Conservation (phyloP, 106 monocot genomes). For the Cymbidium sinense region DNA sequence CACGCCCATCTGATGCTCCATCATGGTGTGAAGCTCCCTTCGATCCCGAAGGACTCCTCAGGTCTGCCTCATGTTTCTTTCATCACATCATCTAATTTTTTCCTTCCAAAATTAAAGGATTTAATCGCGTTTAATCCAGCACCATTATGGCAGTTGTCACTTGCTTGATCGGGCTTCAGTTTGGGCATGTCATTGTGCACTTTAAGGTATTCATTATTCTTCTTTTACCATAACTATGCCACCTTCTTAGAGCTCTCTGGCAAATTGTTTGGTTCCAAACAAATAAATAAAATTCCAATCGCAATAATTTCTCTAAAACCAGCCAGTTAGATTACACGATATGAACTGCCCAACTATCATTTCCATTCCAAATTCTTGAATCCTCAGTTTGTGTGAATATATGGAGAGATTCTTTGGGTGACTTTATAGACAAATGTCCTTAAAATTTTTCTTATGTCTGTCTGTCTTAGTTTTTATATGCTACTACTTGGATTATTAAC, state of each 20-base stretch:
- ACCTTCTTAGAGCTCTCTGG: not conserved
- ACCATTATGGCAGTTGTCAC: constrained; percentile 88
- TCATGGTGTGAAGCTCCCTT: constrained; percentile 98
- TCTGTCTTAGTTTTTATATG: too few species aligned
- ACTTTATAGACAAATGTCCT: too few species aligned
- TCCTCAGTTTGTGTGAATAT: not conserved
- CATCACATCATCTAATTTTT: not conserved
- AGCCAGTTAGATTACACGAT: not conserved
- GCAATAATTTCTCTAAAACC: too few species aligned
- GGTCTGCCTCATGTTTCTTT: constrained; percentile 26
- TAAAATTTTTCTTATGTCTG: too few species aligned
- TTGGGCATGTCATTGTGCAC: constrained; percentile 79
- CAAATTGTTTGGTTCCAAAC: too few species aligned
- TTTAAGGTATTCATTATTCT: constrained; percentile 66
- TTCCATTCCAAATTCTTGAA: not conserved
- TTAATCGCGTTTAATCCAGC: constrained; percentile 20
- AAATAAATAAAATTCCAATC: too few species aligned
- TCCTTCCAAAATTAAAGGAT: not conserved
- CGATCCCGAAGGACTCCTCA: constrained; percentile 92
- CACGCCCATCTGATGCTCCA: constrained; percentile 76
- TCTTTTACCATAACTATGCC: not conserved
- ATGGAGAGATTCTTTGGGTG: too few species aligned
- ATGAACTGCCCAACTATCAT: too few species aligned
- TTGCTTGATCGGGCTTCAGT: constrained; percentile 78
- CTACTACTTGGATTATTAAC: not conserved